These are phyloP conservation scores for Agrocybe pediades DNA, from an alignment of 768 basidiomycete genomes.

Conservation along the genomic window DNA sequence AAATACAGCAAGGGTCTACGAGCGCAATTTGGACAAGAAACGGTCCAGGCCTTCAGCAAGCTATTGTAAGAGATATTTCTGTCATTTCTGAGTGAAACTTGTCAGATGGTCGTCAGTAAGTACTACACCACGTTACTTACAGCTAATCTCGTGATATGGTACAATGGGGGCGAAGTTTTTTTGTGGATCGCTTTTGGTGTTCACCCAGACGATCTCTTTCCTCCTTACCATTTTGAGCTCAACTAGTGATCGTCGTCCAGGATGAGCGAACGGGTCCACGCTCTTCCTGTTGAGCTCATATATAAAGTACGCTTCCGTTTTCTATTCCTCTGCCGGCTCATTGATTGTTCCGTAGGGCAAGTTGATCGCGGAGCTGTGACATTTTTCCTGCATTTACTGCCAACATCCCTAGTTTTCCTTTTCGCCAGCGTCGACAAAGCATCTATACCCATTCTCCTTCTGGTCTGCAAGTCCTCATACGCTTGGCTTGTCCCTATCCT, in stretches of 20 bases:
- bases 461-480: slow-evolving; percentile 12
- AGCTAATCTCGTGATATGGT: background rate
- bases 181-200: background rate
- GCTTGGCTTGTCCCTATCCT: slow-evolving; percentile 20
- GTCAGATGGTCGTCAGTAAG: background rate
- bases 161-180: background rate
- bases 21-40: too few species aligned
- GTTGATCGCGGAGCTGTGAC: background rate
- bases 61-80: too few species aligned
- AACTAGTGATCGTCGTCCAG: background rate
- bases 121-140: background rate
- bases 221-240: background rate
- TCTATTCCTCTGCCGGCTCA: background rate
- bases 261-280: background rate
- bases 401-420: slow-evolving; percentile 8
- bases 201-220: background rate
- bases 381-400: background rate
- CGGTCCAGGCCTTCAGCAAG: too few species aligned
- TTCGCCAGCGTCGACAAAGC: slow-evolving; percentile 4
- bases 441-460: background rate
- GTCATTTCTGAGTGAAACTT: too few species aligned
- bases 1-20: too few species aligned
- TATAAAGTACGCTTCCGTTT: slow-evolving; percentile 7
- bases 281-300: slow-evolving; percentile 13
- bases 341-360: background rate